These are phyloP conservation scores for Lactarius psammicola DNA, from an alignment of 768 basidiomycete species.

Conservation along the genomic window DNA sequence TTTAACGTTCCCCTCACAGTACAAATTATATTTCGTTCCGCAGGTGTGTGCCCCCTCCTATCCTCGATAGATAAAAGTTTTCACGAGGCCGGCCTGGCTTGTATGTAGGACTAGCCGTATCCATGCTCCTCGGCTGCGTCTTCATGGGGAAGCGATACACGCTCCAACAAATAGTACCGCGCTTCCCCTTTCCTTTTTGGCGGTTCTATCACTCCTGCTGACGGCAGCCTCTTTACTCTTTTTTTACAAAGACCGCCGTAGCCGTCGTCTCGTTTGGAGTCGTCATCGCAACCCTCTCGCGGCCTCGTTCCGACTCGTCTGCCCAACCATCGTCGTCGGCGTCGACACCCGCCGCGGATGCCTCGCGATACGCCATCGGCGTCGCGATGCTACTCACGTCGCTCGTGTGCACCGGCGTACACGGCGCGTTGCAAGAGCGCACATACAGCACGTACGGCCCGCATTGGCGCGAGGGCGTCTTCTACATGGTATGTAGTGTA, in stretches of 20 bases:
- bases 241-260: slow-evolving; percentile 54
- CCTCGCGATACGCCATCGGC: slow-evolving; percentile 57
- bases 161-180: slow-evolving; percentile 12
- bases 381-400: slow-evolving; percentile 66
- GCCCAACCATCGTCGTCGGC: background rate
- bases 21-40: slow-evolving; percentile 83
- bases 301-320: slow-evolving; percentile 41
- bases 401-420: slow-evolving; percentile 61
- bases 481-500: slow-evolving; percentile 67
- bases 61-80: too few relatives aligned
- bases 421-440: slow-evolving; percentile 74
- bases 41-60: slow-evolving; percentile 46
- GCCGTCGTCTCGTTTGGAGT: slow-evolving; percentile 68
- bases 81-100: background rate
- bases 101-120: slow-evolving; percentile 26
- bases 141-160: slow-evolving; percentile 26
- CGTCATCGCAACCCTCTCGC: slow-evolving; percentile 67
- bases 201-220: background rate
- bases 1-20: slow-evolving; percentile 74
- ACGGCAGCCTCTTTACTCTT: background rate
- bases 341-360: slow-evolving; percentile 26
- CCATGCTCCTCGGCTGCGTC: slow-evolving; percentile 27
- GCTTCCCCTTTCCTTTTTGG: background rate
- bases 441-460: slow-evolving; percentile 74
- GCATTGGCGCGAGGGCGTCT: slow-evolving; percentile 79